phyloP scores from a whole-genome alignment of 2,329 filamentous ascomycete genomes.

The Fusarium buxicola region DNA sequence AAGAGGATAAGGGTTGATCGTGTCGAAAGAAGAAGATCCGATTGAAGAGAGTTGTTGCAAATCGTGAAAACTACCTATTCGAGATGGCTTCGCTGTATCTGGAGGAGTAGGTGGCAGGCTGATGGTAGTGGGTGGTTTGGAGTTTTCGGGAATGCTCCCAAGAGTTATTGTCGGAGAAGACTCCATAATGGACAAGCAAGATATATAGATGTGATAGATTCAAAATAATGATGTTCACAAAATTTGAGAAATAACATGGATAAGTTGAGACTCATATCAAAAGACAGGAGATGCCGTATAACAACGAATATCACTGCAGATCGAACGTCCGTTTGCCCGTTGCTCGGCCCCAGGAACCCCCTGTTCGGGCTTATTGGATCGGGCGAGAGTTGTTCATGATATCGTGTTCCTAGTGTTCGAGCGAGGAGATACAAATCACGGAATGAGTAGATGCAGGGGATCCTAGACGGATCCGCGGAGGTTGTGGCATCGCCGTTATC shows the following conservation, averaged over 20 bases:
- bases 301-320: conserved; percentile 26
- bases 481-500: conserved; percentile 35
- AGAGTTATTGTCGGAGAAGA: conserved; percentile 29
- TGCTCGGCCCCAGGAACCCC: conserved; percentile 5
- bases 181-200: conserved; percentile 35
- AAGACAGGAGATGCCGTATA: conserved; percentile 18
- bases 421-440: conserved; percentile 49
- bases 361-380: conserved; percentile 20
- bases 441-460: conserved; percentile 31
- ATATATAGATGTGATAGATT: conserved; percentile 6
- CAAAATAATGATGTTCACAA: conserved; percentile 5
- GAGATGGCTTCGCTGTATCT: conserved; percentile 53
- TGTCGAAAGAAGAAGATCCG: conserved; percentile 13
- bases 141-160: conserved; percentile 21
- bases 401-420: conserved; percentile 29
- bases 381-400: conserved; percentile 30
- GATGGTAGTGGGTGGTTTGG: conserved; percentile 18
- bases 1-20: conserved; percentile 65
- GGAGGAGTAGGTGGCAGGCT: conserved; percentile 55
- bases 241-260: conserved; percentile 5
- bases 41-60: conserved; percentile 34
- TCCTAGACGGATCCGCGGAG: conserved; percentile 43
- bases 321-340: conserved; percentile 24
- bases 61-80: conserved; percentile 50
- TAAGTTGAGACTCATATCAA: conserved; percentile 1